Conservation (phyloP, 495 filamentous ascomycete species). For the Xylaria scruposa region DNA sequence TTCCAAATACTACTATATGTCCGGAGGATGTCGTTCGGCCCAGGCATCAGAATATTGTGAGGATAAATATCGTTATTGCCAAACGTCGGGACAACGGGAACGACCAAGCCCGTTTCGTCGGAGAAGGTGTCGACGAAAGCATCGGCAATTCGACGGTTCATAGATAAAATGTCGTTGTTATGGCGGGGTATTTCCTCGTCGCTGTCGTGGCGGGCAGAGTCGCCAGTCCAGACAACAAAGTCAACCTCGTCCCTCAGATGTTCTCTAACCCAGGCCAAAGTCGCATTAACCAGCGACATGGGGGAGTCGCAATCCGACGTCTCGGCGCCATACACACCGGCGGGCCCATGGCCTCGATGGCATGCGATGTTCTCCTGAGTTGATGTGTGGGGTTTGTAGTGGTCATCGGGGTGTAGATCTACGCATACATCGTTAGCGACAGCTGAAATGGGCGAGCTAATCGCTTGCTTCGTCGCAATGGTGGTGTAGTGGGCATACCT, state of each 20-base stretch:
- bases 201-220: slow-evolving; percentile 93
- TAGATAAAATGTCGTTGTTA: slow-evolving; percentile 70
- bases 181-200: slow-evolving; percentile 83
- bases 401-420: slow-evolving; percentile 91
- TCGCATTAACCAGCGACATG: slow-evolving; percentile 78
- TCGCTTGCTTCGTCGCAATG: slow-evolving; percentile 13
- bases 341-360: slow-evolving; percentile 77
- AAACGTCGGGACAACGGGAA: slow-evolving; percentile 88
- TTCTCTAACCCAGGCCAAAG: slow-evolving; percentile 88
- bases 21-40: slow-evolving; percentile 84
- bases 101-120: slow-evolving; percentile 61
- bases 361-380: slow-evolving; percentile 72
- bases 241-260: slow-evolving; percentile 85
- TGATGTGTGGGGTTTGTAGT: slow-evolving; percentile 79
- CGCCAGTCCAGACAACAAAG: slow-evolving; percentile 97
- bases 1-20: slow-evolving; percentile 77
- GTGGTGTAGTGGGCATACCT: slow-evolving; percentile 60
- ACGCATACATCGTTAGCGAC: slow-evolving; percentile 15
- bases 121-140: slow-evolving; percentile 78
- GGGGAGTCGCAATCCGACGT: slow-evolving; percentile 90
- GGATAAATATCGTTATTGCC: slow-evolving; percentile 98
- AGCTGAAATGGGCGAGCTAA: slow-evolving; percentile 22
- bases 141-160: slow-evolving; percentile 76
- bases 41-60: slow-evolving; percentile 88
- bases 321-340: slow-evolving; percentile 83